Base-by-base conservation (phyloP, 805 yeast genomes). In the Saccharomycopsis sp. region DNA sequence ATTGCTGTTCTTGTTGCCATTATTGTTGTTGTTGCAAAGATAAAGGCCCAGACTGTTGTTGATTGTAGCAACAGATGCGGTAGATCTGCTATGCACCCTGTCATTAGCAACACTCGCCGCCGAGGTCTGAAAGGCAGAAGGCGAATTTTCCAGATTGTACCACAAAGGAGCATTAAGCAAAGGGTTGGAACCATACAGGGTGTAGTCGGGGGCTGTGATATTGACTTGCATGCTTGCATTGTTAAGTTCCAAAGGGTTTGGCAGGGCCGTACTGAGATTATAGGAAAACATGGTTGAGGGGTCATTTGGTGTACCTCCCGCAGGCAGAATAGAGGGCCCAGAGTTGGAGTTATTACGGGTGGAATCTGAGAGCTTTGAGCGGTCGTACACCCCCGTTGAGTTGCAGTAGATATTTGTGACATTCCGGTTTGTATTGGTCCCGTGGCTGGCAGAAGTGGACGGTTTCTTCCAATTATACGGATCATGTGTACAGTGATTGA, bases 401-500 rank as follows among this genome's bases (percentile, higher is more conserved):
- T 44, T 44, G 7, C 20, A 44, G 21, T 44, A 44, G 16, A 44
- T n/a, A 12, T 44, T 44, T 4, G 48, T 44, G 16, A 20, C 48
- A 44, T 44, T 44, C 8, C 48, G 48, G 21, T 44, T 44, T 29
- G 37, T 7, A 12, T 29, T 29, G 37, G 9, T 29, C 5, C 37
- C 48, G 7, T n/a, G 21, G 7, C 48, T 18, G 16, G 21, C 48
- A 44, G 48, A 37, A 37, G 12, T 37, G n/a, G 44, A 37, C 12
- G 44, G 4, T 2, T 65, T 64, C 57, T 68, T 66, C 74, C 75
- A 69, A 50, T 65, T 62, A 57, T 69, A 69, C 7, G 79, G 78
- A 12, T 61, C 64, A 61, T 76, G 80, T 47, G 71, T 71, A 60
- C 70, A 74, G 62, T 76, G 80, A 55, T 68, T 71, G 62, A 67